Conservation (phyloP, 2,329 filamentous ascomycete genomes). For the Aspergillus oerlinghausenensis region DNA sequence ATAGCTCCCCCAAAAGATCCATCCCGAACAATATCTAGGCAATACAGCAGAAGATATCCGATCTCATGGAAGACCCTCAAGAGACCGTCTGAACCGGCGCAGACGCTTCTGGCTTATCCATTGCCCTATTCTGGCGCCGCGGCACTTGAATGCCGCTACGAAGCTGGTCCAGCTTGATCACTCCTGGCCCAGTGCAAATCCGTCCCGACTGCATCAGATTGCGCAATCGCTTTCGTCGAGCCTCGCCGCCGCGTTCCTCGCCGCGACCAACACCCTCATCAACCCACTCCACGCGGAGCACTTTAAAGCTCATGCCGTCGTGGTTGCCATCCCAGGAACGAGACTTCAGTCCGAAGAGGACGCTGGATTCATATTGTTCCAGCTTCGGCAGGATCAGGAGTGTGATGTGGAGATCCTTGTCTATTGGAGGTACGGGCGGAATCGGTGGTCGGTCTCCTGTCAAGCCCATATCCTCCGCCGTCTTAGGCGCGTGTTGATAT, state of each 20-base stretch:
- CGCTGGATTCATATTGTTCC: constrained; percentile 68
- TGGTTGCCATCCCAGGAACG: constrained; percentile 73
- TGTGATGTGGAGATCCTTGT: constrained; percentile 81
- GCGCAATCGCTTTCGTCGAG: constrained; percentile 47
- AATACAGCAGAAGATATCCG: not conserved
- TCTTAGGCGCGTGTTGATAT: constrained; percentile 41
- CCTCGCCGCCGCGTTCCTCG: constrained; percentile 44
- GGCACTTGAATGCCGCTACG: constrained; percentile 29
- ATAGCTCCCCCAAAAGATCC: not conserved
- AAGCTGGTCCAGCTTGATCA: constrained; percentile 33
- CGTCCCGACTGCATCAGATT: constrained; percentile 40
- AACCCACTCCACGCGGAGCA: constrained; percentile 78
- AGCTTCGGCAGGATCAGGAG: constrained; percentile 76
- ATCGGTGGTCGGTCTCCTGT: constrained; percentile 26
- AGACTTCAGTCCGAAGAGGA: constrained; percentile 75
- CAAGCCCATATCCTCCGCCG: constrained; percentile 32
- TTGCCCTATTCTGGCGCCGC: constrained; percentile 18
- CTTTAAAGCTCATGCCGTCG: constrained; percentile 85
- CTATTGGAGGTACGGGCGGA: constrained; percentile 51
- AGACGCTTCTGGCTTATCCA: constrained; percentile 23
- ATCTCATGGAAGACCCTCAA: constrained; percentile 4
- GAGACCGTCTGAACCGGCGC: constrained; percentile 31
- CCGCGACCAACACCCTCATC: constrained; percentile 57
- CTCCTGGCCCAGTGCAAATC: constrained; percentile 37
- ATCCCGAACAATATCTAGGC: not conserved